Percentiles rank a stretch among this genome's conserved stretches.
Conservation (phyloP, 139 green algal species). For the Desmodesmus armatus region DNA sequence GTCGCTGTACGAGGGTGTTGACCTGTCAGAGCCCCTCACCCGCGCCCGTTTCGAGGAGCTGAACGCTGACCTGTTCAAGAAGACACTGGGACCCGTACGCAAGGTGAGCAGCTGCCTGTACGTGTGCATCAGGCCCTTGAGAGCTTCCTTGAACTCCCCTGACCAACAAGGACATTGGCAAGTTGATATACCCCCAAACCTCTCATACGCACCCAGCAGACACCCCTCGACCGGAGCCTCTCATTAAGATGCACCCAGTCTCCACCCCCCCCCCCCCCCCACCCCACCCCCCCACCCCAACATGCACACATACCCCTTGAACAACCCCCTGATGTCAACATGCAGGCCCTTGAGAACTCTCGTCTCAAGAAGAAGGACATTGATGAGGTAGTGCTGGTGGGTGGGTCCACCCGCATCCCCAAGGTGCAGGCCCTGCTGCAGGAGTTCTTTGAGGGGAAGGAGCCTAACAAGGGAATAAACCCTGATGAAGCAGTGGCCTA, state of each 20-base stretch:
- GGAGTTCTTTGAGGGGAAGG: slow-evolving; percentile 87
- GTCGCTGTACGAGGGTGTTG: slow-evolving; percentile 92
- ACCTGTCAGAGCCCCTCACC: slow-evolving; percentile 97
- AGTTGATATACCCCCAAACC: too few species aligned
- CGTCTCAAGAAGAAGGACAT: slow-evolving; percentile 88
- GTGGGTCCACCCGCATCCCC: slow-evolving; percentile 95
- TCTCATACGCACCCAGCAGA: too few species aligned
- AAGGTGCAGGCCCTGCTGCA: slow-evolving; percentile 91
- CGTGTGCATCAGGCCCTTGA: not conserved
- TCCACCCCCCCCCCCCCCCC: too few species aligned
- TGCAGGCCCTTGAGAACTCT: slow-evolving; percentile 94
- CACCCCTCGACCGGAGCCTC: not conserved
- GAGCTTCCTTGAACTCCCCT: too few species aligned
- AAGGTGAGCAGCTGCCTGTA: slow-evolving; percentile 56
- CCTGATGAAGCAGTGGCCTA: slow-evolving; percentile 94
- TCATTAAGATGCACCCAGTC: not conserved
- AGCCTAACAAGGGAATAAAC: slow-evolving; percentile 95
- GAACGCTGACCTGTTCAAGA: slow-evolving; percentile 96
- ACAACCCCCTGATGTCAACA: too few species aligned
- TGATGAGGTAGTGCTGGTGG: slow-evolving; percentile 96
- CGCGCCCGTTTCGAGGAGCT: slow-evolving; percentile 99
- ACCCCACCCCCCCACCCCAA: too few species aligned
- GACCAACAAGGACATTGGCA: too few species aligned
- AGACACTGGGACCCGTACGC: slow-evolving; percentile 95
- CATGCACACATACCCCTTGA: too few species aligned